Percentiles rank a stretch among this genome's conserved stretches.
Evolutionary conservation across 495 filamentous ascomycete species (phyloP).

Genomic region (Penicillium egyptiacum): DNA sequence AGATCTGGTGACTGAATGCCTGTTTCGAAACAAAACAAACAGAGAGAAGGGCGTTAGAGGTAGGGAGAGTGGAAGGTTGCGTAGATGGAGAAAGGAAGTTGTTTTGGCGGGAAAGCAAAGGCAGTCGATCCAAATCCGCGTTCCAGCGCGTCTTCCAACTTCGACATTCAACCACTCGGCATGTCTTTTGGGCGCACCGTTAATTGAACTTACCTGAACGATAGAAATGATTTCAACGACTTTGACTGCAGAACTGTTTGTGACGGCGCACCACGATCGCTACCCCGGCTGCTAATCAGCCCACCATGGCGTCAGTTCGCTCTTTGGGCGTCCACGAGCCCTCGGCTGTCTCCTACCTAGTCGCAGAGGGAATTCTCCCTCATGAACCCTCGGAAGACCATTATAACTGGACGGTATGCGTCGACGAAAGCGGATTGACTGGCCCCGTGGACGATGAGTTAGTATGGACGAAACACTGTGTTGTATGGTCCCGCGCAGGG

Average conservation of each 20-base stretch:
- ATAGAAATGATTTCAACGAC: conserved; percentile 23
- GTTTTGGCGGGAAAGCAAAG: conserved; percentile 25
- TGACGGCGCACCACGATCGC: conserved; percentile 24
- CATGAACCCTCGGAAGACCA: conserved; percentile 61
- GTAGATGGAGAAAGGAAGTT: conserved; percentile 26
- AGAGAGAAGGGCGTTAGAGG: not conserved
- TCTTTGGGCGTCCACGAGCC: conserved; percentile 89
- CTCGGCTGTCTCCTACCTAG: conserved; percentile 75
- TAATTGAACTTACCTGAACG: conserved; percentile 4
- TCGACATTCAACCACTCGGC: conserved; percentile 18
- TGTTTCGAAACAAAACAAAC: not conserved
- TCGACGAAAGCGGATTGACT: conserved; percentile 43
- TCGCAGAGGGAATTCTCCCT: conserved; percentile 76
- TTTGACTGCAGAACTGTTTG: conserved; percentile 20
- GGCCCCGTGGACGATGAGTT: conserved; percentile 72
- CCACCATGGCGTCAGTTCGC: conserved; percentile 77
- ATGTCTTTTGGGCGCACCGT: conserved; percentile 13
- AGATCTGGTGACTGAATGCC: not conserved
- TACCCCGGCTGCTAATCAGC: conserved; percentile 27
- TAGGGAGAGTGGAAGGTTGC: conserved; percentile 15
- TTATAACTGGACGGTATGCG: conserved; percentile 69
- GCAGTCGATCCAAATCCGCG: conserved; percentile 27
- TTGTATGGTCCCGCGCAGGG: conserved; percentile 88
- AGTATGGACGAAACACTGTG: conserved; percentile 76
- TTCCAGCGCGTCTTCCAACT: conserved; percentile 32